Base-by-base conservation (phyloP, 768 basidiomycete genomes). In the Holtermanniella nyarrowii region DNA sequence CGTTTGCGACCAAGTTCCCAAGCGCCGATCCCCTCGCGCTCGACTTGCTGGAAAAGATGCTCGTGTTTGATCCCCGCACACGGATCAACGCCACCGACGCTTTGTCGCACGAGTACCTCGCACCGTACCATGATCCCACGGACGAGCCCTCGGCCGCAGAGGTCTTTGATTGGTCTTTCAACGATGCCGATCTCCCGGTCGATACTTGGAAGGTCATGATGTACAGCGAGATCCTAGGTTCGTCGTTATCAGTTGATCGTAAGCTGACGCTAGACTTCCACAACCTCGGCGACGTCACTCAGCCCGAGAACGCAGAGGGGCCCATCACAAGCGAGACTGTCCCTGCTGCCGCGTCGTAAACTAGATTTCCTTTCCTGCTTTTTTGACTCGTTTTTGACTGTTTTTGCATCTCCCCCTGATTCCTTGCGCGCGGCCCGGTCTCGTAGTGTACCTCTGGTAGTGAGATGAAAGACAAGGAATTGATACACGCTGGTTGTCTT, bases 171-270 rank as follows among this genome's bases (percentile, higher is more conserved):
- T 99, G 95, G 95, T 86, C 84, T 64, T 99, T 99, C 80, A 99
- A 99, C 72, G 95, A 99, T 58, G 95, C 95, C 18, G 95, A 99
- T 71, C 77, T 99, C 42, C 95, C 95, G 0, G 86, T 97, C 11
- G 95, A 99, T 65, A 93, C 88, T 1, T 99, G 95, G 95, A 97
- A 96, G 75, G 93, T 95, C 68, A 99, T 99, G 95, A 99, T 99
- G 93, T 97, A 97, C 77, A 86, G 84, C 63, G 93, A 99, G 74
- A 97, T 96, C 58, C 77, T 96, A 12, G 89, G 90, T 89, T 64
- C 56, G 83, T 73, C 3, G 7, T 20, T 12, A 3, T 12, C 16
- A n/a, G n/a, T 7, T 20, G 31, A 18, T 46, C 43, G 11, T 26
- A n/a, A 12, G 14, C 26, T 2, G 7, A 27, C 4, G 24, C 4